Evolutionary conservation across 345 rosid species (phyloP), one percentile per base, ranked within the genome.

Genomic region (Dipteronia dyeriana): DNA sequence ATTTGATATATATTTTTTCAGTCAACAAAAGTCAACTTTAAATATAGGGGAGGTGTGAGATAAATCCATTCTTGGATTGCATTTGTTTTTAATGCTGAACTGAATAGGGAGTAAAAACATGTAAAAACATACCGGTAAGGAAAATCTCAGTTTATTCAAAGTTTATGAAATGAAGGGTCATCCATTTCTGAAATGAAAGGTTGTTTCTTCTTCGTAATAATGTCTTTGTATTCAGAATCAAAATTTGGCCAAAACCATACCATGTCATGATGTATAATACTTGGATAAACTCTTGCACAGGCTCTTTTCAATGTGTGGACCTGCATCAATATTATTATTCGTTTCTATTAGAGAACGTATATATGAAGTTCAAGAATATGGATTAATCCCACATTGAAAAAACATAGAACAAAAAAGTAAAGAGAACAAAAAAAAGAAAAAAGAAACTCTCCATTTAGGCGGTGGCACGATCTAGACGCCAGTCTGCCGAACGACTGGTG

Each of bases 181-280:
- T 91, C 97, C 78, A 90, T 51, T 83, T 84, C 93, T 3, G 94
- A 90, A 23, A 94, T 86, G 75, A 51, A 88, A 3, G 94, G 98
- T 53, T 97, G 97, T 77, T 88, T 86, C 59, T 91, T 86, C 73
- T 84, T 89, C 31, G 51, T 70, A 51, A 91, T 64, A 56, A 91
- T 86, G 62, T 94, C 87, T 79, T 81, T 91, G 88, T 79, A 89
- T 68, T 83, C 84, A 53, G 96, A 91, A 83, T 94, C 98, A 72
- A 79, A 60, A 62, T 89, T 92, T 25, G 97, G 98, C 98, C 97
- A 94, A 87, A 94, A 88, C 98, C 97, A 94, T 61, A 92, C 84
- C 25, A 94, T 89, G 66, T 85, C 96, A 74, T 92, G 91, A 70
- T 94, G 93, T 69, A 90, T 88, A 4, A 85, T 80, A 74, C 87